Evolutionary conservation across 176 grass and related monocot genomes (phyloP).

Genomic region (Oryza punctata): DNA sequence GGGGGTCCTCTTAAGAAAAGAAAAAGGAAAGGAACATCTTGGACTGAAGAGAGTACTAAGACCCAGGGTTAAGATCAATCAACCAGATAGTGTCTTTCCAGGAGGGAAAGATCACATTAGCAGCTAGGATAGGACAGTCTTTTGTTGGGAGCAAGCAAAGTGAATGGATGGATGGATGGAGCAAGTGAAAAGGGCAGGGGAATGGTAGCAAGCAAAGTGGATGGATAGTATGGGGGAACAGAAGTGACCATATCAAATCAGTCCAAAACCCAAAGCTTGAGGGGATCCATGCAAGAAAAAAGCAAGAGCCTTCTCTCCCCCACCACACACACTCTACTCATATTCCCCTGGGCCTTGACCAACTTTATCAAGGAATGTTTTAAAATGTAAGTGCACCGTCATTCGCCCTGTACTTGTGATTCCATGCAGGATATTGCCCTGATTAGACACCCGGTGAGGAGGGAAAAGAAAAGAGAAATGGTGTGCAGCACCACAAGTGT

Average conservation of each 20-base stretch:
- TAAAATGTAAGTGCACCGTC: neutral
- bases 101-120: constrained; percentile 8
- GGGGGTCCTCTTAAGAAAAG: too few species aligned
- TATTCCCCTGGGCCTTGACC: constrained; percentile 50
- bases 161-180: constrained; percentile 42
- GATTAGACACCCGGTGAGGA: neutral
- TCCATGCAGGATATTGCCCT: neutral
- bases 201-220: too few species aligned
- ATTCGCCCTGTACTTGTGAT: constrained; percentile 23
- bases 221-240: constrained; percentile 16
- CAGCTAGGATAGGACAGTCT: constrained; percentile 14
- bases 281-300: constrained; percentile 19
- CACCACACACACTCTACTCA: constrained; percentile 33
- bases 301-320: constrained; percentile 20
- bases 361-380: constrained; percentile 49
- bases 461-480: neutral
- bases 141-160: constrained; percentile 41
- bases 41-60: neutral
- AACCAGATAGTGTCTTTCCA: constrained; percentile 36
- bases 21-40: neutral
- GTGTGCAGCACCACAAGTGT: neutral
- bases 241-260: constrained; percentile 56
- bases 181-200: constrained; percentile 6
- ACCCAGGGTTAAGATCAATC: constrained; percentile 37
- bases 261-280: constrained; percentile 32